A percentile compares a stretch with the other conserved stretches of the same genome.
phyloP scores from a whole-genome alignment of 169 alveolate species.

The Plasmodium blacklocki region DNA sequence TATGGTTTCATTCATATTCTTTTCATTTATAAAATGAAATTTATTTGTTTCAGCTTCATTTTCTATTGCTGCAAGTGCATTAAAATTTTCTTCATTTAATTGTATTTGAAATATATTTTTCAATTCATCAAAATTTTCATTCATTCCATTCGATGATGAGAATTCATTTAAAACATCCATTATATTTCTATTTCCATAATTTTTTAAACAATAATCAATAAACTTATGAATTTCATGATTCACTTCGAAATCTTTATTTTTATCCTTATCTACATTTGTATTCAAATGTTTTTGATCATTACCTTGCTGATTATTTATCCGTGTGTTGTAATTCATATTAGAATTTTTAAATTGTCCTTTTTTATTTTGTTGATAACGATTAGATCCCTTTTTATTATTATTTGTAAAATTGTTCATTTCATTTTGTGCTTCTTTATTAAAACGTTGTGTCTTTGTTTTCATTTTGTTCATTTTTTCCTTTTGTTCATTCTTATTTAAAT shows the following conservation, averaged over 20 bases:
- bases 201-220: conserved; percentile 72
- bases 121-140: conserved; percentile 39
- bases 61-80: conserved; percentile 24
- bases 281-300: neutral
- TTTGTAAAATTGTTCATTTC: neutral
- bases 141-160: conserved; percentile 22
- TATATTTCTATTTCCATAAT: conserved; percentile 55
- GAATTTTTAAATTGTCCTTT: neutral
- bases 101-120: conserved; percentile 56
- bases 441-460: neutral
- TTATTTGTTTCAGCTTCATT: conserved; percentile 10
- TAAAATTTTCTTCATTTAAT: conserved; percentile 40
- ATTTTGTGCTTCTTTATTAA: neutral
- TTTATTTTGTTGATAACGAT: neutral
- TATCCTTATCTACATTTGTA: conserved; percentile 10
- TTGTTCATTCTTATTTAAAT: conserved; percentile 1
- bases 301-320: neutral
- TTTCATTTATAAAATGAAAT: conserved; percentile 28
- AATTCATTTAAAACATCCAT: conserved; percentile 44
- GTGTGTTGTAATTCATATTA: neutral
- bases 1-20: neutral
- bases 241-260: conserved; percentile 28
- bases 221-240: conserved; percentile 67
- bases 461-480: conserved; percentile 2
- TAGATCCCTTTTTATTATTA: neutral